Evolutionary conservation across 176 grass and related monocot genomes (phyloP), one percentile per base, ranked within the genome.

Genomic region (Cocos nucifera): DNA sequence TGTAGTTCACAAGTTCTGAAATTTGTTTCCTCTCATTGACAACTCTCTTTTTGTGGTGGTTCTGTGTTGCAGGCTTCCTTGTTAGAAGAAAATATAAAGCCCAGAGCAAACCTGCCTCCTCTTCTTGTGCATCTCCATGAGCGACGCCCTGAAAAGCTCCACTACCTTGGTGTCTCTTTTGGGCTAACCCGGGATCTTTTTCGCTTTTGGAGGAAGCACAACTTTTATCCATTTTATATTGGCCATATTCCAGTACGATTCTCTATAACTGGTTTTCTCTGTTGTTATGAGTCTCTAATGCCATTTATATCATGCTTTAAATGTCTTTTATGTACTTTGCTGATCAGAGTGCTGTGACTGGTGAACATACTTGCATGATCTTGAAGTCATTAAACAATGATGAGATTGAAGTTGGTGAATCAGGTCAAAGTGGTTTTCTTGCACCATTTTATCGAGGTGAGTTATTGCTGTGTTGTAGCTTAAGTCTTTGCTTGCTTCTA

Each of bases 301-400:
- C 82, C 51, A 67, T 25, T 62, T 66, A 54, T 51, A 69, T 22
- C 22, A 53, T 29, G 59, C 10, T 67, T 70, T 64, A 58, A 29
- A 60, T 59, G 39, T 27, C 57, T 76, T 68, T 23, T 29, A 39
- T 73, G 63, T 69, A 56, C 4, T 67, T 14, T 50, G 39, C 62
- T 75, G 64, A 77, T 21, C 66, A 97, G 92, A 97, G 87, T 88
- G 67, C 77, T 85, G 87, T 97, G 30, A 97, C 92, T 64, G 92
- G 92, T 66, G 92, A 97, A 53, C 92, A 91, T 71, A 88, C 92
- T 3, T 97, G 92, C 75, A 97, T 97, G 92, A 54, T 82, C 52
- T 63, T 97, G 76, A 97, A 89, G 63, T 75, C 80, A 44, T 70
- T 97, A 72, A 85, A 78, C 65, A 91, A 72, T 64, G 75, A 91